These are phyloP conservation scores for Abelmoschus esculentus DNA, from an alignment of 345 rosid genomes.

Conservation along the genomic window DNA sequence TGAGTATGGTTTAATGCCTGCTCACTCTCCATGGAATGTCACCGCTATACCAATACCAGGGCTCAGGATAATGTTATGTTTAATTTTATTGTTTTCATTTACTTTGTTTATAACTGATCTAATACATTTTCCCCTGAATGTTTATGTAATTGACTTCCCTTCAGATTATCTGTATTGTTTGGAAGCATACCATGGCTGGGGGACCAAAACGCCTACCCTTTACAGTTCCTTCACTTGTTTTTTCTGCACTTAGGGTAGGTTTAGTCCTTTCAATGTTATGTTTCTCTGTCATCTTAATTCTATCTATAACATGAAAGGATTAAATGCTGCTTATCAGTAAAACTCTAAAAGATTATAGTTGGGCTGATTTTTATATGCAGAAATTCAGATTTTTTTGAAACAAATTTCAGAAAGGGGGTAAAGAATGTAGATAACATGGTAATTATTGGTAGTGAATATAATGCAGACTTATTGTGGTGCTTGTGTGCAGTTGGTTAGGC, in stretches of 20 bases:
- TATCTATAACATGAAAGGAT: neutral
- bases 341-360: neutral
- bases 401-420: too few relatives aligned
- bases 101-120: neutral
- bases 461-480: neutral
- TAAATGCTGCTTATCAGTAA: neutral
- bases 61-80: neutral
- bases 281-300: neutral
- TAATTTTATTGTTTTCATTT: neutral
- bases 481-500: conserved; percentile 65
- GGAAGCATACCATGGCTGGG: conserved; percentile 68
- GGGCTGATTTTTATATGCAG: neutral
- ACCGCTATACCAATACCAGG: neutral
- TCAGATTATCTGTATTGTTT: conserved; percentile 69
- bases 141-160: neutral
- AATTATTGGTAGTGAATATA: too few relatives aligned
- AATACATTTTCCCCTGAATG: neutral
- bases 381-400: neutral
- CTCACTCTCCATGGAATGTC: neutral
- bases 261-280: conserved; percentile 6
- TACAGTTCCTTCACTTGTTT: conserved; percentile 71
- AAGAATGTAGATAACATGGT: too few relatives aligned
- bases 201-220: conserved; percentile 69
- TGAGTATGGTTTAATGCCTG: neutral
- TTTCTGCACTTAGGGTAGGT: conserved; percentile 66